Conservation (phyloP, 306 rosid genomes). For the Aeschynomene evenia region DNA sequence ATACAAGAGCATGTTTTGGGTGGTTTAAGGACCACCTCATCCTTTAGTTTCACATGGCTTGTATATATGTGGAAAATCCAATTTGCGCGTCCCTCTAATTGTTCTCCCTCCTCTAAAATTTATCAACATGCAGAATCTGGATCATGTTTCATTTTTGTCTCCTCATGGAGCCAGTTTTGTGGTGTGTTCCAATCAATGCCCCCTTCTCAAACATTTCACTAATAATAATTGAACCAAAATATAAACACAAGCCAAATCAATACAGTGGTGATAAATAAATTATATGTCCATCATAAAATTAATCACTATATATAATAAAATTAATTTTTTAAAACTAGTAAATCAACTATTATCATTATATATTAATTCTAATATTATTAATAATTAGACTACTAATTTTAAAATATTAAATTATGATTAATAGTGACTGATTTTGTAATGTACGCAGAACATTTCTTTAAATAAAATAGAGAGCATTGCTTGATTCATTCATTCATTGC, state of each 20-base stretch:
- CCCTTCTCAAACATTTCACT: not conserved
- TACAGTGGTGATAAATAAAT: too few species aligned
- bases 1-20: constrained; percentile 46
- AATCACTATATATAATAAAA: too few species aligned
- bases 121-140: constrained; percentile 37
- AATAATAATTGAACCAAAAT: constrained; percentile 37
- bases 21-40: constrained; percentile 86
- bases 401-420: too few species aligned
- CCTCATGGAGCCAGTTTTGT: constrained; percentile 17
- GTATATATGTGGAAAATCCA: constrained; percentile 56
- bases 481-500: constrained; percentile 36
- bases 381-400: too few species aligned
- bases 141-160: constrained; percentile 38
- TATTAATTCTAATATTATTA: too few species aligned
- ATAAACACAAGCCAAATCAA: not conserved
- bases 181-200: constrained; percentile 32
- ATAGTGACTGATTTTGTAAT: too few species aligned
- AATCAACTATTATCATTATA: too few species aligned
- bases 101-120: constrained; percentile 29
- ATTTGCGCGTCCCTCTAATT: constrained; percentile 34
- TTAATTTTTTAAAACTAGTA: too few species aligned
- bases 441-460: too few species aligned
- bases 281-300: too few species aligned
- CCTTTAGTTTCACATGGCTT: constrained; percentile 60
- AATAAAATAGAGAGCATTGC: not conserved